Evolutionary conservation across 176 grass and related monocot genomes (phyloP).

Genomic region (Phragmites australis): DNA sequence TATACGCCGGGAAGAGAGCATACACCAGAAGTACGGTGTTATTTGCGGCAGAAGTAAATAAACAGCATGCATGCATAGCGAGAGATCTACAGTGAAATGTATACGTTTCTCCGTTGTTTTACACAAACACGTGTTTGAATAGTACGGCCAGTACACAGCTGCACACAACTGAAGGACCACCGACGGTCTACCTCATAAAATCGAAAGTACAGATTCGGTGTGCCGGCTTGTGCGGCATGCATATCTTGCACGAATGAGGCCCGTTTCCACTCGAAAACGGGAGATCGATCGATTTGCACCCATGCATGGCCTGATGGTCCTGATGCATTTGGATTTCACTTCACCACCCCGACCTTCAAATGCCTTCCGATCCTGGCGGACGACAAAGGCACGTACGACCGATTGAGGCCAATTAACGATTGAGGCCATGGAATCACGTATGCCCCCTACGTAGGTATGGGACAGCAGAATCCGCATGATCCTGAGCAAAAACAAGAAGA

Average conservation of each 20-base stretch:
- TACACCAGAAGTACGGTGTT: no score
- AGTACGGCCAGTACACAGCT: neutral
- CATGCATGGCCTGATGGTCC: no score
- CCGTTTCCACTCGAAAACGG: neutral
- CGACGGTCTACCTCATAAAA: constrained; percentile 34
- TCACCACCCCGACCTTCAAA: no score
- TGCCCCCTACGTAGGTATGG: neutral
- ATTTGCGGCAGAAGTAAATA: no score
- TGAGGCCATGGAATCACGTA: neutral
- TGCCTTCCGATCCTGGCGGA: no score
- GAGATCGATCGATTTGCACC: neutral
- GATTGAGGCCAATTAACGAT: neutral
- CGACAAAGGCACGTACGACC: no score
- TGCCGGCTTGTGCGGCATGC: constrained; percentile 4
- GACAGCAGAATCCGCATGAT: neutral
- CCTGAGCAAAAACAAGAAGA: neutral
- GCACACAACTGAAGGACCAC: neutral
- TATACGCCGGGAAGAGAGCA: no score
- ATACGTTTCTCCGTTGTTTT: neutral
- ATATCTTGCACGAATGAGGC: neutral
- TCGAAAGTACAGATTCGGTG: constrained; percentile 19
- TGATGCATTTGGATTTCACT: neutral
- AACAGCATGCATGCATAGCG: neutral
- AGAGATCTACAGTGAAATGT: neutral
- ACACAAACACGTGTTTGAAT: neutral